Evolutionary conservation across 345 rosid genomes (phyloP).

Genomic region (Cardamine occulta): DNA sequence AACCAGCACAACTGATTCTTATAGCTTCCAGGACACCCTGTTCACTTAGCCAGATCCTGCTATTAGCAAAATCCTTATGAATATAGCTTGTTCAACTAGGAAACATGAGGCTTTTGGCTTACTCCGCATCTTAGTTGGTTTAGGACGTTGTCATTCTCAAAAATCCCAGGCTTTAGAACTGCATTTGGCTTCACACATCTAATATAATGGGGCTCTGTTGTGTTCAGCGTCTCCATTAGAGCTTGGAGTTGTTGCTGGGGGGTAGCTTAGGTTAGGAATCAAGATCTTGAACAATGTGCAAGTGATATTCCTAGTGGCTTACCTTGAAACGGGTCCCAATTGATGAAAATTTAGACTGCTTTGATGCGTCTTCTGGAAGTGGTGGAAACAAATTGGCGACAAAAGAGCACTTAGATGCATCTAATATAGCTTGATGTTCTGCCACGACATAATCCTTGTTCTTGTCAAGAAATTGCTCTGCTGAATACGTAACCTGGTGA

Average conservation of each 20-base stretch:
- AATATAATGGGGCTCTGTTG: constrained; percentile 70
- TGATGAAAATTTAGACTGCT: constrained; percentile 79
- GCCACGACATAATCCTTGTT: constrained; percentile 82
- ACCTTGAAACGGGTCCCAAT: constrained; percentile 83
- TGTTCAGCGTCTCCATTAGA: constrained; percentile 63
- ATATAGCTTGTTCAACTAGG: constrained; percentile 24
- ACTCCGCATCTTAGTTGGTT: constrained; percentile 72
- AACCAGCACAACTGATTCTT: constrained; percentile 84
- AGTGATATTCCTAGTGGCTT: constrained; percentile 23
- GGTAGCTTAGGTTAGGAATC: constrained; percentile 39
- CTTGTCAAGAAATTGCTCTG: constrained; percentile 76
- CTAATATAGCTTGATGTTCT: constrained; percentile 73
- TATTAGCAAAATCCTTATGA: constrained; percentile 15
- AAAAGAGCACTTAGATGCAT: constrained; percentile 65
- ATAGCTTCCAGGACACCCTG: constrained; percentile 95
- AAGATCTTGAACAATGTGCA: constrained; percentile 22
- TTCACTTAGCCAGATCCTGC: constrained; percentile 17
- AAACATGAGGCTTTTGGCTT: constrained; percentile 35
- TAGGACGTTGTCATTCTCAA: constrained; percentile 60
- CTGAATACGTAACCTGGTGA: constrained; percentile 66
- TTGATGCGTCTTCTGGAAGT: constrained; percentile 69
- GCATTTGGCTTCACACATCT: constrained; percentile 74
- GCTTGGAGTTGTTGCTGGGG: constrained; percentile 71
- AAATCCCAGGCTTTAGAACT: constrained; percentile 60
- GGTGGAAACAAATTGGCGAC: constrained; percentile 78